A percentile compares a stretch with the other conserved stretches of the same genome.
Evolutionary conservation across 192 early-diverging fungal genomes (phyloP).

Genomic region (Rhizoclosmatium sp.): DNA sequence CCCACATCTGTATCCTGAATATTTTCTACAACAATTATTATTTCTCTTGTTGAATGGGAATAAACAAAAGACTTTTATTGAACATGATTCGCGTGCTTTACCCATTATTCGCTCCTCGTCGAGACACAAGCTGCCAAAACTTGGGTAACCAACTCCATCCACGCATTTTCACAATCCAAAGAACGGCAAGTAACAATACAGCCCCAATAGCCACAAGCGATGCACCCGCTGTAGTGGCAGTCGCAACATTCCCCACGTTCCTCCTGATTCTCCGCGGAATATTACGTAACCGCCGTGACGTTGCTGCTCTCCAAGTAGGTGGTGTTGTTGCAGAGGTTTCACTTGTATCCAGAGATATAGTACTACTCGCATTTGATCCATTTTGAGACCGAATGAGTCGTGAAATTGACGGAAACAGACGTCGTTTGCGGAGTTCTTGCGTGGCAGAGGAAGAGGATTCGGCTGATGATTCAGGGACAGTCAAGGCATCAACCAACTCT

Average conservation of each 20-base stretch:
- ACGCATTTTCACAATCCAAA: slow-evolving; percentile 21
- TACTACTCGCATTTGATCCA: background rate
- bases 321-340: background rate
- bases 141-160: slow-evolving; percentile 25
- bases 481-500: background rate
- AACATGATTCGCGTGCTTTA: no score
- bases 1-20: no score
- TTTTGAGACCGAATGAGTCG: background rate
- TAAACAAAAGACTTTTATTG: no score
- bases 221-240: background rate
- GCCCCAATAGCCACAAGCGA: slow-evolving; percentile 18
- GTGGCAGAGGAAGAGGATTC: background rate
- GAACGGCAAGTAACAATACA: slow-evolving; percentile 12
- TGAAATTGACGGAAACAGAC: background rate
- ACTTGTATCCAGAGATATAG: background rate
- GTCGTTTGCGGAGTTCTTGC: background rate
- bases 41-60: no score
- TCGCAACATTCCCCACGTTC: background rate
- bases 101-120: background rate
- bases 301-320: slow-evolving; percentile 12
- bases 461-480: background rate
- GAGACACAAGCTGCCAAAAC: slow-evolving; percentile 27
- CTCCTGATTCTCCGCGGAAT: background rate
- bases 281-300: slow-evolving; percentile 1
- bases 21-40: no score